Conservation (phyloP, 805 yeast genomes). For the Lachancea fermentati region DNA sequence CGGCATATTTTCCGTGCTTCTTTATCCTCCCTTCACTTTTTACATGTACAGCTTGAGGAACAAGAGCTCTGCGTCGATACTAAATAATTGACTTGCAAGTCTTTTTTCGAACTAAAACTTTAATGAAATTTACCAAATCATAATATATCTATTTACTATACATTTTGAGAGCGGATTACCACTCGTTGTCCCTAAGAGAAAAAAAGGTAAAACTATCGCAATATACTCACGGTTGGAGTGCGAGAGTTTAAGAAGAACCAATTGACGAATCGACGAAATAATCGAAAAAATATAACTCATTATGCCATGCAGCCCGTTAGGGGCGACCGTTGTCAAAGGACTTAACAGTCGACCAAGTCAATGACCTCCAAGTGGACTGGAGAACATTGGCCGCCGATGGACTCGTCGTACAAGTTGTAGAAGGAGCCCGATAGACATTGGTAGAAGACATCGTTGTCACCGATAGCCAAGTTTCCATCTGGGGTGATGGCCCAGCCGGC, state of each 20-base stretch:
- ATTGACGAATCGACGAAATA: background rate
- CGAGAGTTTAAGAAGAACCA: background rate
- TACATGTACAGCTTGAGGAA: constrained; percentile 5
- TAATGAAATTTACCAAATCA: background rate
- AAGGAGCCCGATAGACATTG: constrained; percentile 63
- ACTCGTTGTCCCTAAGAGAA: background rate
- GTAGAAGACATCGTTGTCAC: constrained; percentile 50
- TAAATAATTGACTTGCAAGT: too few relatives aligned
- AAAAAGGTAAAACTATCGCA: background rate
- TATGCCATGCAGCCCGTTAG: background rate
- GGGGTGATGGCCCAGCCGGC: constrained; percentile 51
- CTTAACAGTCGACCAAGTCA: constrained; percentile 37
- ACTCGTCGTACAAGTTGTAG: constrained; percentile 60
- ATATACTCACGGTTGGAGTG: background rate
- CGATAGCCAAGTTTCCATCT: constrained; percentile 54
- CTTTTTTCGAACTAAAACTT: too few relatives aligned
- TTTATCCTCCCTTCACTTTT: constrained; percentile 16
- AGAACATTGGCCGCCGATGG: constrained; percentile 49
- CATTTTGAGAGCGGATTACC: background rate
- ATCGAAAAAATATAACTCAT: background rate
- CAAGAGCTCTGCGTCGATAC: background rate
- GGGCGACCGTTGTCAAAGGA: background rate
- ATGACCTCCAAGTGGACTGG: constrained; percentile 49
- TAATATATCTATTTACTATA: background rate
- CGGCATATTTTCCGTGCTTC: constrained; percentile 15